Evolutionary conservation across 1,284 basidiomycete genomes (phyloP).

Genomic region (Irpex sp.): DNA sequence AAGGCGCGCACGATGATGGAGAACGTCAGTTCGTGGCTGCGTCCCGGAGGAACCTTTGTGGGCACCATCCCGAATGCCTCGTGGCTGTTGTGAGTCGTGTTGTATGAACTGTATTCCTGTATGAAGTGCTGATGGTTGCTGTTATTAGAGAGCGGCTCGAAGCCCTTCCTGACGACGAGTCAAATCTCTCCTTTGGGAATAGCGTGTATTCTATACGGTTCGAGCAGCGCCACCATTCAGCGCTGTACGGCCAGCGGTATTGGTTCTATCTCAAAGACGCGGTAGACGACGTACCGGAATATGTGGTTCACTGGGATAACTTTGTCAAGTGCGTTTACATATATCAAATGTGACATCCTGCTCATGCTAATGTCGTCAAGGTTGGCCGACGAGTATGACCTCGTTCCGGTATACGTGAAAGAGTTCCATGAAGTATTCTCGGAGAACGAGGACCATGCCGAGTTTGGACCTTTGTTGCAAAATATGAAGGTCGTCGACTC

Average conservation of each 20-base stretch:
- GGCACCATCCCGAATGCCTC: slow-evolving; percentile 93
- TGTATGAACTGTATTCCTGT: neutral
- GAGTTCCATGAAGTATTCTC: slow-evolving; percentile 87
- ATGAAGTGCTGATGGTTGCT: slow-evolving; percentile 11
- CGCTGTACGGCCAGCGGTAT: slow-evolving; percentile 88
- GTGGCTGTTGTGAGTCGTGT: slow-evolving; percentile 63
- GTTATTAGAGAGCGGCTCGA: slow-evolving; percentile 61
- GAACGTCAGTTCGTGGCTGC: slow-evolving; percentile 83
- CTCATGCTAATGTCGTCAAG: slow-evolving; percentile 34
- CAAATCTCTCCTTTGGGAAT: slow-evolving; percentile 85
- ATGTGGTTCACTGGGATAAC: slow-evolving; percentile 91
- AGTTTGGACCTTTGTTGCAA: slow-evolving; percentile 77
- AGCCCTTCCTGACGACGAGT: slow-evolving; percentile 53
- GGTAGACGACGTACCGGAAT: slow-evolving; percentile 96
- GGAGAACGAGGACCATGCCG: slow-evolving; percentile 72
- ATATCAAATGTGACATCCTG: too few species aligned
- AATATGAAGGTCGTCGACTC: slow-evolving; percentile 87
- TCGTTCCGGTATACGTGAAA: slow-evolving; percentile 76
- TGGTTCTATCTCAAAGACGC: slow-evolving; percentile 94
- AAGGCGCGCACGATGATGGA: slow-evolving; percentile 92
- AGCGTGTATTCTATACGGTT: slow-evolving; percentile 88
- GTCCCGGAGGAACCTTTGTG: slow-evolving; percentile 84
- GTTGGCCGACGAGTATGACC: slow-evolving; percentile 80
- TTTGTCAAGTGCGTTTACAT: slow-evolving; percentile 65
- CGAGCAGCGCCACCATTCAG: slow-evolving; percentile 59